Base-by-base conservation (phyloP, 148 eudicot genomes). In the Chenopodium album region DNA sequence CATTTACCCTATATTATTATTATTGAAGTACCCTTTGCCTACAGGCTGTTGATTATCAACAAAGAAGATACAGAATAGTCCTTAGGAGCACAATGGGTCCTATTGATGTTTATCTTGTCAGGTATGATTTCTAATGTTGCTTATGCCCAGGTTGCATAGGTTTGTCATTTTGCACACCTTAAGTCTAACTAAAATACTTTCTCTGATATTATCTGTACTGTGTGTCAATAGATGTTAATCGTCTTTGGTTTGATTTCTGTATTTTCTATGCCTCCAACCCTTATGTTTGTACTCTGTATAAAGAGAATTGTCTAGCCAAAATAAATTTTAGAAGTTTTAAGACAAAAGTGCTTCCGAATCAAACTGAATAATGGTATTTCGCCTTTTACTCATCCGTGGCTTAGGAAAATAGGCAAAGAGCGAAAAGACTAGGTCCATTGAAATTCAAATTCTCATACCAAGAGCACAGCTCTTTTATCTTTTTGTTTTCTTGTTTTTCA, bases 71-170 rank as follows among this genome's bases (percentile, higher is more conserved):
- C 84, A 91, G 97, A 81, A 89, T 96, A 47, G 97, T 96, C 76
- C 93, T 96, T 60, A 84, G 99, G 85, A 96, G 99, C 87, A 94
- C 99, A 82, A 96, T 96, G 99, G 99, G 98, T 71, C 98, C 99
- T 9, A 90, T 96, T 71, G 98, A 96, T 87, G 98, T 96, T 66
- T 96, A 96, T 85, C 95, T 96, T 81, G 99, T 96, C 87, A 94
- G 99, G 99, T 96, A 90, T 50, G 46, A n/a, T 70, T 83, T 52
- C 76, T 50, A 64, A 41, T 48, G 74, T 22, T 7, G 71, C 12
- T 26, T 16, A 65, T 46, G 17, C 50, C 20, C 77, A 11, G 26
- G 54, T 60, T 73, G 73, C 74, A 41, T 41, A 17, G 22, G 34
- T 34, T 78, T 29, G 1, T n/a, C 47, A 47, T 29, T 9, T 1